Percentiles rank a stretch among this genome's conserved stretches.
These are phyloP conservation scores for Diaporthe humulicola DNA, from an alignment of 2,329 filamentous ascomycete species.

Conservation along the genomic window DNA sequence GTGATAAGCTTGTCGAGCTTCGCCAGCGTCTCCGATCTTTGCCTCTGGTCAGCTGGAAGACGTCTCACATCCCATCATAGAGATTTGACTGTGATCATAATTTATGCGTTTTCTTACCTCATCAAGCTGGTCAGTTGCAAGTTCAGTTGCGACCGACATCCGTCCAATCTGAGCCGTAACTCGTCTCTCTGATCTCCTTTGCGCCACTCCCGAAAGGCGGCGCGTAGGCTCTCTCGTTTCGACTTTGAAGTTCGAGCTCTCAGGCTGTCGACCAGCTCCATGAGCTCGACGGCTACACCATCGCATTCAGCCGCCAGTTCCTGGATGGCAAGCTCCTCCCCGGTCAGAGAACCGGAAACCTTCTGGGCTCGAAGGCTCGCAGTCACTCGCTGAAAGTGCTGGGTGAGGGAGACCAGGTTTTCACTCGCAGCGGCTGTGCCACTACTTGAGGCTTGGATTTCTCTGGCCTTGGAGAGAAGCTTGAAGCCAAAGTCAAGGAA, in stretches of 20 bases:
- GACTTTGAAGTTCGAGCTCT: constrained; percentile 1
- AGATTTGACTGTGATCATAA: not conserved
- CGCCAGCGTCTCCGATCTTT: not conserved
- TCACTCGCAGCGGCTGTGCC: not conserved
- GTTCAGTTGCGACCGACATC: not conserved
- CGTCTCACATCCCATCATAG: not conserved
- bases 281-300: not conserved
- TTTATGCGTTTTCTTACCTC: not conserved
- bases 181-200: not conserved
- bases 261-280: not conserved
- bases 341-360: not conserved
- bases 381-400: not conserved
- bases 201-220: not conserved
- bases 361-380: not conserved
- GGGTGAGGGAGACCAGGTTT: not conserved
- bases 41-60: not conserved
- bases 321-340: constrained; percentile 1
- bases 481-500: constrained; percentile 8
- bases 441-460: not conserved
- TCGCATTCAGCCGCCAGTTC: constrained; percentile 1
- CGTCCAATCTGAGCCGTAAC: not conserved
- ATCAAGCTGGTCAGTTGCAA: not conserved
- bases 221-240: not conserved
- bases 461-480: constrained; percentile 1
- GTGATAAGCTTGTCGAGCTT: not conserved